Base-by-base conservation (phyloP, 257 asterid genomes). In the Solanum appendiculatum region DNA sequence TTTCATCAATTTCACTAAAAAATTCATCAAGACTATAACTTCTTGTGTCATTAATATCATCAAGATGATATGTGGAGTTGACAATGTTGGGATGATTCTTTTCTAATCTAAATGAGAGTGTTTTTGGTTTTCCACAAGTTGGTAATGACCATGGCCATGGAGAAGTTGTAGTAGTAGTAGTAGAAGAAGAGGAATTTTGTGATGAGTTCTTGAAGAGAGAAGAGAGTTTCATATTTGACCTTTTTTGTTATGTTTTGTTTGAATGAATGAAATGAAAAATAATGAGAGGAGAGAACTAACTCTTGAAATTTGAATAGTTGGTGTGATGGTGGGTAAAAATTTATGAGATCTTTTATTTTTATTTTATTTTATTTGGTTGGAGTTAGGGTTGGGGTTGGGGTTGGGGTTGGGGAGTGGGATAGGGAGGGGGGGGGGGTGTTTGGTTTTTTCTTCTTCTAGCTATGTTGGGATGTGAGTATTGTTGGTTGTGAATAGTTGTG, bases 31-130 rank as follows among this genome's bases (percentile, higher is more conserved):
- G 15, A 46, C 84, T 80, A 80, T 29, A 46, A 1, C 84, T 29
- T 7, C 42, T 46, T 5, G 63, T 80, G 63, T 58, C 46, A 60
- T 87, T 46, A 27, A 15, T 44, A 74, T 44, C 29, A 51, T 87
- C 86, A 66, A 85, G 81, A 12, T 72, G 83, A 69, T 68, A 88
- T 56, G 91, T 87, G 2, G 93, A 31, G 85, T 88, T 91, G 91
- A 64, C 86, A 23, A 89, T 80, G 23, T 86, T 16, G 21, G 63
- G 5, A 6, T 48, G 44, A 68, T 29, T 77, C 27, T 42, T 46
- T 85, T 51, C 44, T 70, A 90, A 87, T 21, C 96, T 91, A 87
- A 95, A 95, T 20, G 98, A 95, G 33, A 89, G 90, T 9, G 98
- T 95, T 86, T 87, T 91, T 4, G 98, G 93, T 90, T 51, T 86